These are phyloP conservation scores for Emergomyces africanus DNA, from an alignment of 2,329 filamentous ascomycete genomes.

Conservation along the genomic window DNA sequence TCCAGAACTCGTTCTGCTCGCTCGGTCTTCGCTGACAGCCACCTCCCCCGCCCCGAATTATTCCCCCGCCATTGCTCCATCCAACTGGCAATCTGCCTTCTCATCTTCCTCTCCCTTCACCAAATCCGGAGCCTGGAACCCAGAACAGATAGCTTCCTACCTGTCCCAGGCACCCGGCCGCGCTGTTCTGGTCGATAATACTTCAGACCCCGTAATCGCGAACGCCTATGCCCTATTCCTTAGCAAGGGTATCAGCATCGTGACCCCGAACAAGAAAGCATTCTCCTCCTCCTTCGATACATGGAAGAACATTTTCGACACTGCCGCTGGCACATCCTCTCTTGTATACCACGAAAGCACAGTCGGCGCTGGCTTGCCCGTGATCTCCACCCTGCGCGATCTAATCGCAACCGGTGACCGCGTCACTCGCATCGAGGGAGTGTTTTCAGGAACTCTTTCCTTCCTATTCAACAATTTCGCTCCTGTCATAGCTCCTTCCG, in stretches of 20 bases:
- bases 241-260: constrained; percentile 69
- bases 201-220: constrained; percentile 76
- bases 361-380: constrained; percentile 82
- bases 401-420: constrained; percentile 88
- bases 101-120: constrained; percentile 50
- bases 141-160: constrained; percentile 62
- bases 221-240: constrained; percentile 72
- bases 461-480: constrained; percentile 98
- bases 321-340: constrained; percentile 50
- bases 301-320: constrained; percentile 76
- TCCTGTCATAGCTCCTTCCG: constrained; percentile 57
- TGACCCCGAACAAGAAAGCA: constrained; percentile 97
- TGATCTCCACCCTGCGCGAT: constrained; percentile 87
- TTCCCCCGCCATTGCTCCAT: constrained; percentile 48
- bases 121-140: constrained; percentile 37
- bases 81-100: constrained; percentile 47
- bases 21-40: constrained; percentile 72
- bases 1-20: constrained; percentile 70
- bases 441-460: constrained; percentile 95
- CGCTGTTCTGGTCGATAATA: constrained; percentile 87
- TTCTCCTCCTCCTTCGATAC: constrained; percentile 72
- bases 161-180: constrained; percentile 65
- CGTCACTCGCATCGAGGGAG: constrained; percentile 85
- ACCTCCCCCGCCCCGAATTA: constrained; percentile 57
- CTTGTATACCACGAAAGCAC: constrained; percentile 93